Base-by-base conservation (phyloP, 2,329 filamentous ascomycete genomes). In the Fusarium secorum region DNA sequence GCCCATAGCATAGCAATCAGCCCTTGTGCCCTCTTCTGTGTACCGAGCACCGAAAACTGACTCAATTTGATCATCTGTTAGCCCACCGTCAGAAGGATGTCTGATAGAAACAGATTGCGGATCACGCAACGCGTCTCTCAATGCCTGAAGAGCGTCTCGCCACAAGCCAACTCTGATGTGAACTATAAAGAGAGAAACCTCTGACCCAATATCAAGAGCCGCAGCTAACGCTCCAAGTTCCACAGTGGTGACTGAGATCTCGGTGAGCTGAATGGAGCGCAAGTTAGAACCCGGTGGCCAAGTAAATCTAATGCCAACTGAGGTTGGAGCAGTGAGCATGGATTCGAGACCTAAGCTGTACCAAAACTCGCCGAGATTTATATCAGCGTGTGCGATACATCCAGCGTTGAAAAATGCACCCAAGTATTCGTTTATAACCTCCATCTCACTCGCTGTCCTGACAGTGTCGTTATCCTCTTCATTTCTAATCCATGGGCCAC, bases 31-130 rank as follows among this genome's bases (percentile, higher is more conserved):
- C 13, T 44, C 26, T 3, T 35, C 17, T 0, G 11, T 6, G 9
- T 54, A 2, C 24, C 5, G 36, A 0, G 8, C 18, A 4, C 2
- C 5, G 8, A 54, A 44, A 3, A 3, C 11, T 9, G 36, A 32
- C 17, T 42, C 10, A 0, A 54, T 4, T 11, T 32, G 17, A 5
- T 11, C 20, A 2, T 5, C 1, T 0, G 26, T 1, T 3, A 54
- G n/a, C 7, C 6, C 28, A 8, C 52, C 52, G 4, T 28, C 36
- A 5, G 5, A 7, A 2, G 52, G 52, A 15, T 26, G 4, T 5
- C n/a, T 20, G 1, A 55, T 55, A 11, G 1, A 24, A 4, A 55
- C 52, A 1, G 9, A 55, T 2, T 11, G 36, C 1, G 52, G 28
- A 32, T n/a, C 5, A 2, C n/a, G 28, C 6, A 54, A 13, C 4